A percentile compares a stretch with the other conserved stretches of the same genome.
Conservation (phyloP, 2,329 filamentous ascomycete species). For the Alternaria viburni region DNA sequence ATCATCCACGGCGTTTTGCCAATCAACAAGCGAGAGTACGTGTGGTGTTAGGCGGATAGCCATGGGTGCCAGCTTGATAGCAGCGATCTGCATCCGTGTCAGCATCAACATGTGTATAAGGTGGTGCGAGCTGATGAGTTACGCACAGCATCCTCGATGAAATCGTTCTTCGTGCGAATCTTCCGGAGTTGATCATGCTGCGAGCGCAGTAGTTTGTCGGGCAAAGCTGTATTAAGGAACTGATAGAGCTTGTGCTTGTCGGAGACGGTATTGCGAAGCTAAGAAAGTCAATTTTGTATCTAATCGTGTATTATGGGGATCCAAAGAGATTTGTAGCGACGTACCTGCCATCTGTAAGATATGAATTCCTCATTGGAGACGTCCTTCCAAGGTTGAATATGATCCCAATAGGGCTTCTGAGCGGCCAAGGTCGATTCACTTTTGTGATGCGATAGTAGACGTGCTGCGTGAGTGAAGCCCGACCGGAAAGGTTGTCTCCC, state of each 20-base stretch:
- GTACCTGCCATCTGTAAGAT: constrained; percentile 62
- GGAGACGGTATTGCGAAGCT: constrained; percentile 60
- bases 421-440: constrained; percentile 16
- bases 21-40: constrained; percentile 64
- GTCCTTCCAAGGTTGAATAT: constrained; percentile 58
- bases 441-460: constrained; percentile 4
- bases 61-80: constrained; percentile 64
- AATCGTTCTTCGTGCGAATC: constrained; percentile 58
- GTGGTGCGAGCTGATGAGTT: not conserved
- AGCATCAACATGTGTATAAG: not conserved
- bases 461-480: not conserved
- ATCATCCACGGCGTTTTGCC: constrained; percentile 64
- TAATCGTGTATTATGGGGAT: not conserved
- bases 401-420: constrained; percentile 57
- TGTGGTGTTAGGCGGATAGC: constrained; percentile 66
- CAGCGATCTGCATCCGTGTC: constrained; percentile 41
- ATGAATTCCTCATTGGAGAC: constrained; percentile 58
- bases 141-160: constrained; percentile 59
- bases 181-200: constrained; percentile 38
- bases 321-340: constrained; percentile 26
- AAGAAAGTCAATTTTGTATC: not conserved
- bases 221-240: constrained; percentile 60
- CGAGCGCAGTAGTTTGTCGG: constrained; percentile 54
- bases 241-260: constrained; percentile 54
- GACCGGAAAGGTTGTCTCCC: constrained; percentile 1